These are phyloP conservation scores for Mucor racemosus DNA, from an alignment of 371 early-diverging fungal species.

Conservation along the genomic window DNA sequence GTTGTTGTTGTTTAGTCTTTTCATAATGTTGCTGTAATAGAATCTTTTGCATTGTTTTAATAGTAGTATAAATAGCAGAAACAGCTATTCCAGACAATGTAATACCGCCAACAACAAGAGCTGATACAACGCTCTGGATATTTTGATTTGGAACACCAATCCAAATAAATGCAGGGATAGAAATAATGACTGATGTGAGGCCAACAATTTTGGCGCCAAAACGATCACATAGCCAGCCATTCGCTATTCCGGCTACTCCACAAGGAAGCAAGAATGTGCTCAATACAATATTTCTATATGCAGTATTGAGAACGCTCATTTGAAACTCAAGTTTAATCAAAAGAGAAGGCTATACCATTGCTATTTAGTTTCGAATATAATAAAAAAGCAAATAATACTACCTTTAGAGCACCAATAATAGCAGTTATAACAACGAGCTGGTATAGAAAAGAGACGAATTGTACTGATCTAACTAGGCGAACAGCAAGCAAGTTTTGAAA, in stretches of 20 bases:
- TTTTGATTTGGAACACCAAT: slow-evolving; percentile 21
- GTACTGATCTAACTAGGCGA: neutral
- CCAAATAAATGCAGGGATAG: slow-evolving; percentile 24
- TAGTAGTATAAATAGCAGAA: slow-evolving; percentile 1
- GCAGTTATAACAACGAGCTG: neutral
- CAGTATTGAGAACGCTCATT: neutral
- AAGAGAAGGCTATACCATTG: neutral
- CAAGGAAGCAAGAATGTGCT: slow-evolving; percentile 19
- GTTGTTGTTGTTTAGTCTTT: slow-evolving; percentile 2
- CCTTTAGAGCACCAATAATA: slow-evolving; percentile 15
- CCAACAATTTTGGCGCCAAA: slow-evolving; percentile 22
- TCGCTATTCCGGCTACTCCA: neutral
- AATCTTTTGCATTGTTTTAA: neutral
- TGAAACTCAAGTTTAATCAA: neutral
- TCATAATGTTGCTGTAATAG: neutral
- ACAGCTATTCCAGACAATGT: slow-evolving; percentile 5
- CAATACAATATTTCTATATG: neutral
- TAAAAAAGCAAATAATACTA: neutral
- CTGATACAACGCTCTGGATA: slow-evolving; percentile 19
- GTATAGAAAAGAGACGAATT: slow-evolving; percentile 11
- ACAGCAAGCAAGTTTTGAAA: neutral
- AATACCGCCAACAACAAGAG: slow-evolving; percentile 9
- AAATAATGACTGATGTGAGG: slow-evolving; percentile 12
- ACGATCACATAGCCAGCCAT: slow-evolving; percentile 15
- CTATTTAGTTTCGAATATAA: too few relatives aligned